These are phyloP conservation scores for Beauveria australis DNA, from an alignment of 2,329 filamentous ascomycete genomes.

Conservation along the genomic window DNA sequence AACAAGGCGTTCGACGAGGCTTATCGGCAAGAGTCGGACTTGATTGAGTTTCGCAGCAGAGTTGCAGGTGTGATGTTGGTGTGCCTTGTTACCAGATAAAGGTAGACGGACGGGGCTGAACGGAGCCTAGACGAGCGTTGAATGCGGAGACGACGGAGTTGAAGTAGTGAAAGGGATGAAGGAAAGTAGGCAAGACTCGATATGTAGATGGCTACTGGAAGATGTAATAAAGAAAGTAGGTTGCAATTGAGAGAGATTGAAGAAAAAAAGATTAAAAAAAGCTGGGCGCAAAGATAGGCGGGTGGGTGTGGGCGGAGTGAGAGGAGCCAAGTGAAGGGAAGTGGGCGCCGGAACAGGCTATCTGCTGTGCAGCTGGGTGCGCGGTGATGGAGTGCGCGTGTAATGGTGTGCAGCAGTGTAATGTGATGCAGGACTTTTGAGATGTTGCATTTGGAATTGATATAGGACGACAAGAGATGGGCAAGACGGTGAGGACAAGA, in stretches of 20 bases:
- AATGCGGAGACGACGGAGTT: background rate
- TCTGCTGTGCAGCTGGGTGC: background rate
- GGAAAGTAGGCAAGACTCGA: background rate
- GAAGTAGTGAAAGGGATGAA: background rate
- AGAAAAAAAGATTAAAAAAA: background rate
- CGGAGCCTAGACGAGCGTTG: background rate
- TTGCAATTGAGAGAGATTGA: background rate
- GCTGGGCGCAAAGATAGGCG: background rate
- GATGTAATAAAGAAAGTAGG: background rate
- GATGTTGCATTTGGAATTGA: too few species aligned
- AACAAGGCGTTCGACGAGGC: background rate
- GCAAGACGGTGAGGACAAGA: too few species aligned
- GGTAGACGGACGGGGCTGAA: background rate
- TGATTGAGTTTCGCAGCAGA: background rate
- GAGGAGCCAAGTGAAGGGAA: background rate
- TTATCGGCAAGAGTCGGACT: background rate
- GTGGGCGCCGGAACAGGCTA: background rate
- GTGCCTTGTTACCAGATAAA: background rate
- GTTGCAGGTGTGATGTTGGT: background rate
- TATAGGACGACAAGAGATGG: too few species aligned
- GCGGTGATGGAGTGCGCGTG: background rate
- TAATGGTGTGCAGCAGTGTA: background rate
- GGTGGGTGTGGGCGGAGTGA: constrained; percentile 7
- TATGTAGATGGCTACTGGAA: background rate
- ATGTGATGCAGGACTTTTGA: too few species aligned